Conservation (phyloP, 148 eudicot genomes). For the Hydrangea macrophylla region DNA sequence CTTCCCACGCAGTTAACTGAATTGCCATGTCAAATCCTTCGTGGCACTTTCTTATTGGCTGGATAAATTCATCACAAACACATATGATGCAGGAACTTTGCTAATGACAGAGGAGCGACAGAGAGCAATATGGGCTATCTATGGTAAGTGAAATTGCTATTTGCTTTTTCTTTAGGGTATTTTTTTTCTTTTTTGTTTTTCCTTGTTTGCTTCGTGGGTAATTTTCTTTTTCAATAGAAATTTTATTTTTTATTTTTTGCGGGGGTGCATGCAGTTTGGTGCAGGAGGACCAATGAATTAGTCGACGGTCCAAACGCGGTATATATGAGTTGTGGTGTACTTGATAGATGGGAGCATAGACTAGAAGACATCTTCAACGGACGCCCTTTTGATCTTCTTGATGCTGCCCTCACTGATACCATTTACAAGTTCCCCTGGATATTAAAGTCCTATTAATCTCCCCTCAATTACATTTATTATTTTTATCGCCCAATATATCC, state of each 20-base stretch:
- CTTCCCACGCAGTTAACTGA: too few species aligned
- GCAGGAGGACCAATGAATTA: constrained; percentile 53
- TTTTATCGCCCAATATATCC: background rate
- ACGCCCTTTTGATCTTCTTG: constrained; percentile 48
- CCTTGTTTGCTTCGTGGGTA: too few species aligned
- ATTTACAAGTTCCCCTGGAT: constrained; percentile 47
- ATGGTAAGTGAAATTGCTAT: constrained; percentile 33
- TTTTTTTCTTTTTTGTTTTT: too few species aligned
- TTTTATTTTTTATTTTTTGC: too few species aligned
- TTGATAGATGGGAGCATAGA: constrained; percentile 58
- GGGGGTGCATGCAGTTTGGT: constrained; percentile 71
- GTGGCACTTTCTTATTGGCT: too few species aligned
- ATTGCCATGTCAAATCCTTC: too few species aligned
- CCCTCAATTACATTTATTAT: background rate
- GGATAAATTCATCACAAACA: too few species aligned
- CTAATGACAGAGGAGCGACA: constrained; percentile 54
- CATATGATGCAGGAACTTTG: constrained; percentile 47
- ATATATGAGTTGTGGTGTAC: constrained; percentile 15
- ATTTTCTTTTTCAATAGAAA: too few species aligned
- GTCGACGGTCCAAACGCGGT: constrained; percentile 56
- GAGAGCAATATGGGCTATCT: constrained; percentile 61
- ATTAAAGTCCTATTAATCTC: constrained; percentile 32
- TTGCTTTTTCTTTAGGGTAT: too few species aligned
- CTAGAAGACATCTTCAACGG: constrained; percentile 50
- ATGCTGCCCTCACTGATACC: constrained; percentile 56